Base-by-base conservation (phyloP, 495 filamentous ascomycete species). In the Aspergillus sclerotiicarbonarius region DNA sequence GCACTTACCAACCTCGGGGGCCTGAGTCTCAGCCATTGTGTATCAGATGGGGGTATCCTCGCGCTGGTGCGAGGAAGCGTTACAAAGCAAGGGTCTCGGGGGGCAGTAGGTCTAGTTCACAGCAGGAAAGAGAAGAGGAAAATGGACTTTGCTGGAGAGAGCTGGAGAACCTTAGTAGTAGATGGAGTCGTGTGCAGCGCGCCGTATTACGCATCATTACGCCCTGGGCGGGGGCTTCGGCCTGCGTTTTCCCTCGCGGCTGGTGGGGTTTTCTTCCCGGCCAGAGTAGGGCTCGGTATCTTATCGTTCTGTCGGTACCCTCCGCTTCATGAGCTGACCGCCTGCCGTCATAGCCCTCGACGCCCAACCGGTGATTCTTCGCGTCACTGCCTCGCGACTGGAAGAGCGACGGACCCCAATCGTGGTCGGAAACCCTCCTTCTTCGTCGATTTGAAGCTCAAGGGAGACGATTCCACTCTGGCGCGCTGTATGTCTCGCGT, bases 1-100 rank as follows among this genome's bases (percentile, higher is more conserved):
- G 63, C 60, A 78, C 72, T 61, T 75, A 79, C 75, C 76, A 74
- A 77, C 69, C 74, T 76, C 73, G 70, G 72, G 69, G 39, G 65
- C 57, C 59, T 67, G 61, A 33, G 51, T 62, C 51, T 79, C 76
- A 52, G 74, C 75, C 76, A 79, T 79, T 72, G 72, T 76, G 72
- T 45, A 64, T 43, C 20, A 43, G 41, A 48, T 55, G 19, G 51
- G 57, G 57, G 25, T 52, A 58, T 49, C 64, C 70, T 72, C 71
- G 62, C 63, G 56, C 45, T 54, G 57, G 50, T 53, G 56, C 53
- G 53, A 67, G 60, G 47, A 63, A 48, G 48, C 21, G 48, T 32
- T 51, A 51, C 20, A 63, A 57, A 54, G 55, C 56, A 59, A 60
- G 59, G 55, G 53, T 25, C 56, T 61, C 32, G 39, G 51, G 51